These are phyloP conservation scores for Pyrrhoderma noxium DNA, from an alignment of 1,284 basidiomycete genomes.

Conservation along the genomic window DNA sequence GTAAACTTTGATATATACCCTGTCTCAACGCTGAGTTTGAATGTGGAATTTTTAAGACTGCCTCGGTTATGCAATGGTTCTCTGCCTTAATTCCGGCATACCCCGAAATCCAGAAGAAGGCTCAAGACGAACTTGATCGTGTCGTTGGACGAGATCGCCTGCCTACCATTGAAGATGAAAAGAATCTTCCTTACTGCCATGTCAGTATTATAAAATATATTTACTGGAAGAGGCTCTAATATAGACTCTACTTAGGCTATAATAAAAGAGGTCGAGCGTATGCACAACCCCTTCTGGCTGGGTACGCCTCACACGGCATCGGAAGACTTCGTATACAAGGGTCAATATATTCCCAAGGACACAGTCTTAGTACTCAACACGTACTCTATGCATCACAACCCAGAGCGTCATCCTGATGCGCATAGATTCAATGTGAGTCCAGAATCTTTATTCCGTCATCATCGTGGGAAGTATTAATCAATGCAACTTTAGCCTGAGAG, in stretches of 20 bases:
- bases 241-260: background rate
- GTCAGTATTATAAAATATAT: background rate
- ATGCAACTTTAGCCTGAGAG: conserved; percentile 28
- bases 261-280: conserved; percentile 20
- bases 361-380: conserved; percentile 34
- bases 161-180: conserved; percentile 22
- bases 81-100: conserved; percentile 24
- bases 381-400: conserved; percentile 34
- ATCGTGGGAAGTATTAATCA: no score
- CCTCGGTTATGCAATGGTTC: conserved; percentile 28
- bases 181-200: conserved; percentile 21
- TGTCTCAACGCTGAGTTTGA: background rate
- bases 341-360: conserved; percentile 22
- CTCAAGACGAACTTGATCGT: conserved; percentile 26
- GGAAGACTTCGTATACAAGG: conserved; percentile 21
- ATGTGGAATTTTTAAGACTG: conserved; percentile 2
- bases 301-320: conserved; percentile 21
- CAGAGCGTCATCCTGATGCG: conserved; percentile 32
- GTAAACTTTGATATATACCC: conserved; percentile 21
- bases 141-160: conserved; percentile 24
- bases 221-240: background rate
- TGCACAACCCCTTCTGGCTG: conserved; percentile 35
- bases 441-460: conserved; percentile 1
- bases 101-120: conserved; percentile 24
- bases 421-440: conserved; percentile 20